A percentile compares a stretch with the other conserved stretches of the same genome.
Evolutionary conservation across 176 grass and related monocot genomes (phyloP).

Genomic region (Oryza glumipatula): DNA sequence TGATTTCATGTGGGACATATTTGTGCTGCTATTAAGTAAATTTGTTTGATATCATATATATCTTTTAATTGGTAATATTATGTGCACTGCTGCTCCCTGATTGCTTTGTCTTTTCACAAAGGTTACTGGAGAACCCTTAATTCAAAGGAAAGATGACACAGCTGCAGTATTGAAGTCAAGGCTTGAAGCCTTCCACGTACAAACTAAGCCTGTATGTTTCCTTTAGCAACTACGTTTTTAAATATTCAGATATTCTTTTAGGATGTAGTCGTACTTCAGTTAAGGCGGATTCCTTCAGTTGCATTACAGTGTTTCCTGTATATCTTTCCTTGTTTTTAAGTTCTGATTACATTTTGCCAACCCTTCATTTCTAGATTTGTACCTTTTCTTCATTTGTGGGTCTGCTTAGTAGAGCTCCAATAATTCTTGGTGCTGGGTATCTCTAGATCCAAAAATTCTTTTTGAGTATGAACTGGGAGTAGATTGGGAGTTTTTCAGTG

Average conservation of each 20-base stretch:
- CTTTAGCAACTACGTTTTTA: background rate
- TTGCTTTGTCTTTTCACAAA: slow-evolving; percentile 37
- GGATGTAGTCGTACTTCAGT: background rate
- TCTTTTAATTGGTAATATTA: background rate
- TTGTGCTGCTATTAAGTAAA: background rate
- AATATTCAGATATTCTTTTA: background rate
- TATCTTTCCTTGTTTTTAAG: background rate
- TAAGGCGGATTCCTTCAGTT: background rate
- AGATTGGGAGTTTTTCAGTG: background rate
- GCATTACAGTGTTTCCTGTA: background rate
- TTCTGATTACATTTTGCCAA: background rate
- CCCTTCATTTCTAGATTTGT: background rate
- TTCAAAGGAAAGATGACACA: slow-evolving; percentile 99
- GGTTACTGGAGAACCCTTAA: slow-evolving; percentile 92
- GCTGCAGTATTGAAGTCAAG: slow-evolving; percentile 90
- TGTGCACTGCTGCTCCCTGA: background rate
- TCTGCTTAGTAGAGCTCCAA: background rate
- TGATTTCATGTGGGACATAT: background rate
- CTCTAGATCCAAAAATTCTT: background rate
- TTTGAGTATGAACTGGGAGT: background rate
- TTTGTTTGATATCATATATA: background rate
- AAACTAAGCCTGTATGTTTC: slow-evolving; percentile 88
- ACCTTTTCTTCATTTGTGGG: background rate
- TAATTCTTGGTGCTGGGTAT: background rate
- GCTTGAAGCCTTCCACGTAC: slow-evolving; percentile 95